Evolutionary conservation across 2,329 filamentous ascomycete genomes (phyloP).

Genomic region (Diaporthe aspalathi): DNA sequence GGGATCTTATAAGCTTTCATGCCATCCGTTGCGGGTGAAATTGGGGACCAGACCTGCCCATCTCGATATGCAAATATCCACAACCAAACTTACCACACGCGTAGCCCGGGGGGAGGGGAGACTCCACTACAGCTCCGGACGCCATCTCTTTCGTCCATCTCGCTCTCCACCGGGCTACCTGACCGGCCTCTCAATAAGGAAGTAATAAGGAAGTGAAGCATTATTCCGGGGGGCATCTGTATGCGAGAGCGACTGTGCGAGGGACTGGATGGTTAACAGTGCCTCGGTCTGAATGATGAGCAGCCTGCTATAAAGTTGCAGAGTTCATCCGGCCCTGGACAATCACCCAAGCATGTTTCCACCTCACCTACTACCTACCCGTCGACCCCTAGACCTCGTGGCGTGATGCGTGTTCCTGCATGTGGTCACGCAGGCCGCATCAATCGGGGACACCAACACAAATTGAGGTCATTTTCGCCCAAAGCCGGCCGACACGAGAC

Average conservation of each 20-base stretch:
- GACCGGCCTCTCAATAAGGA: neutral
- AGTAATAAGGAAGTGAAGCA: neutral
- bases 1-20: slow-evolving; percentile 33
- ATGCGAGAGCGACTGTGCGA: too few relatives aligned
- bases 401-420: neutral
- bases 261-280: too few relatives aligned
- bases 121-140: neutral
- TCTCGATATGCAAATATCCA: slow-evolving; percentile 37
- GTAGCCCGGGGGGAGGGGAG: neutral
- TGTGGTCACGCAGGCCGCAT: neutral
- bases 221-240: too few relatives aligned
- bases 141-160: neutral
- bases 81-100: neutral
- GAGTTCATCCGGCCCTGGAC: neutral
- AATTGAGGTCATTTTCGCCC: slow-evolving; percentile 19
- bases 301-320: neutral
- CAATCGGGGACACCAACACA: slow-evolving; percentile 15
- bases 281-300: neutral
- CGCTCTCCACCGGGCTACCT: too few relatives aligned
- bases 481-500: neutral
- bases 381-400: too few relatives aligned
- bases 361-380: slow-evolving; percentile 1
- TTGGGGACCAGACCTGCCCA: slow-evolving; percentile 27
- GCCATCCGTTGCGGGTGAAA: slow-evolving; percentile 34
- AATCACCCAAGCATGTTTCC: neutral